phyloP scores from a whole-genome alignment of 1,284 basidiomycete species.

The Puccinia novopanici region DNA sequence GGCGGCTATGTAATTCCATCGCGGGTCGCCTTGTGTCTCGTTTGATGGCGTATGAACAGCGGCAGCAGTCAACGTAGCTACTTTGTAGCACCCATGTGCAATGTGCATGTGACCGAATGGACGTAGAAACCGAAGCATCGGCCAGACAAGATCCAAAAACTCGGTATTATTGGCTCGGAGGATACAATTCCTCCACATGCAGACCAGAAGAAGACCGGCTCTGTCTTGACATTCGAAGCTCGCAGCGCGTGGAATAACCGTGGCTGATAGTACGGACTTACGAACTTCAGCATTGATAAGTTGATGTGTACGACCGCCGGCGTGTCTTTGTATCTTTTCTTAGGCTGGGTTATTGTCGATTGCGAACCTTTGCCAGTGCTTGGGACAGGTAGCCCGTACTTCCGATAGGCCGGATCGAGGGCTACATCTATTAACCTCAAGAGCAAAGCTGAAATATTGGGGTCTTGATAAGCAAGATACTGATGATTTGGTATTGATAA shows the following conservation, averaged over 20 bases:
- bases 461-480: conserved; percentile 60
- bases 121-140: conserved; percentile 67
- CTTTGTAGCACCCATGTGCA: conserved; percentile 68
- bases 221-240: conserved; percentile 71
- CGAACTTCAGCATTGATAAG: conserved; percentile 64
- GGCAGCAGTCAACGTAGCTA: conserved; percentile 53
- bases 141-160: conserved; percentile 60
- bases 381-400: conserved; percentile 9
- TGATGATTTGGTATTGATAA: conserved; percentile 84
- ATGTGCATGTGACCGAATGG: conserved; percentile 74
- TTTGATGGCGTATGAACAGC: conserved; percentile 56
- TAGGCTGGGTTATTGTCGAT: conserved; percentile 17
- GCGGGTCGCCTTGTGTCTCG: conserved; percentile 56
- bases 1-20: conserved; percentile 79
- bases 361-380: conserved; percentile 5
- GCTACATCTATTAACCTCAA: conserved; percentile 73
- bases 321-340: conserved; percentile 41
- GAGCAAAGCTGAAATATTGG: conserved; percentile 80
- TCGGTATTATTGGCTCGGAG: conserved; percentile 72
- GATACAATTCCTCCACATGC: conserved; percentile 73
- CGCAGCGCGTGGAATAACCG: conserved; percentile 59
- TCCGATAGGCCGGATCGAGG: conserved; percentile 43
- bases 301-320: conserved; percentile 24
- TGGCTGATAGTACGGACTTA: conserved; percentile 67
- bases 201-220: conserved; percentile 86